phyloP scores from a whole-genome alignment of 371 early-diverging fungal species.

The Mortierella sp. region DNA sequence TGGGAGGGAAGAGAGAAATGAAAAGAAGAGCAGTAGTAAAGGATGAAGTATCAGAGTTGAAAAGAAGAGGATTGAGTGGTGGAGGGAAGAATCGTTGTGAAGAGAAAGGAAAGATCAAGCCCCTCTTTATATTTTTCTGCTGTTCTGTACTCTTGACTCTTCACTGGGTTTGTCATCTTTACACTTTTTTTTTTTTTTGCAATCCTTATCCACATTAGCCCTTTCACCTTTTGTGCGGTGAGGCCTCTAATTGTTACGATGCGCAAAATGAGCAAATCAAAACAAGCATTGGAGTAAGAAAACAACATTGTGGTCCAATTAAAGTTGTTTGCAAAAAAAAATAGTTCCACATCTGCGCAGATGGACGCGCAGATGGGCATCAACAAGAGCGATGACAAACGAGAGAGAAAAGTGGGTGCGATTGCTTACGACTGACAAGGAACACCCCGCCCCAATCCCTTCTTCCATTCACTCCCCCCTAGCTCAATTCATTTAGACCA shows the following conservation, averaged over 20 bases:
- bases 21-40: neutral
- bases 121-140: slow-evolving; percentile 21
- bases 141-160: neutral
- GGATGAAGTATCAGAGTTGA: neutral
- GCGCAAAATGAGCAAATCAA: neutral
- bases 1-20: neutral
- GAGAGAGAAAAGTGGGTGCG: too few relatives aligned
- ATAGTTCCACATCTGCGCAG: neutral
- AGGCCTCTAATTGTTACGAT: neutral
- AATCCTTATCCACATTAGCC: neutral
- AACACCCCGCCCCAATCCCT: too few relatives aligned
- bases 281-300: neutral
- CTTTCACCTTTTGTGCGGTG: neutral
- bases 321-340: neutral
- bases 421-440: too few relatives aligned
- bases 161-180: neutral
- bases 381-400: too few relatives aligned
- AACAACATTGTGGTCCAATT: neutral
- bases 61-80: too few relatives aligned
- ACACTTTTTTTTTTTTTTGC: too few relatives aligned
- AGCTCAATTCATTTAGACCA: neutral
- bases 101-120: neutral
- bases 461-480: neutral
- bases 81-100: neutral
- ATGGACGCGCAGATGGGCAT: too few relatives aligned